phyloP scores from a whole-genome alignment of 108 stramenopile species.

The Fragilaria crotonensis region DNA sequence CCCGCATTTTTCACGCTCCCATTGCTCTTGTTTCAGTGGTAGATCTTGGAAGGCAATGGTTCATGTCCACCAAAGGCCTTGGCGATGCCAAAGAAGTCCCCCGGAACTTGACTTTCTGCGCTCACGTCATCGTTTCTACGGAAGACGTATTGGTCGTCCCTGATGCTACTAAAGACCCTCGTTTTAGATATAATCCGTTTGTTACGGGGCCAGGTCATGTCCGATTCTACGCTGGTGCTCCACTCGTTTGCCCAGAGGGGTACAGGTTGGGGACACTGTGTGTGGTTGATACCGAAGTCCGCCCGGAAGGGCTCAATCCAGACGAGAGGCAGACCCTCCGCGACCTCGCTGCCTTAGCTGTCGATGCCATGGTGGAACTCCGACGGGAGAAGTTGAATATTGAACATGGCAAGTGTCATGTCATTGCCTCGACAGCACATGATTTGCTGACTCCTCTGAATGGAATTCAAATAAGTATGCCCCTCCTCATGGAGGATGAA shows the following conservation, averaged over 20 bases:
- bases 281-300: constrained; percentile 56
- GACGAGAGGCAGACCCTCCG: constrained; percentile 57
- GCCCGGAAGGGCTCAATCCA: constrained; percentile 37
- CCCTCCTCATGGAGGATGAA: constrained; percentile 29
- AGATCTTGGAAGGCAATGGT: constrained; percentile 57
- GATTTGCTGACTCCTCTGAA: constrained; percentile 53
- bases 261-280: constrained; percentile 70
- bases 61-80: constrained; percentile 48
- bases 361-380: constrained; percentile 35
- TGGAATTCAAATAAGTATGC: constrained; percentile 36
- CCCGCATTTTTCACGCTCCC: constrained; percentile 48
- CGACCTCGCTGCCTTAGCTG: constrained; percentile 43
- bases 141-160: constrained; percentile 36
- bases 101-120: constrained; percentile 64
- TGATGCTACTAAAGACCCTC: constrained; percentile 54
- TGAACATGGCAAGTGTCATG: neutral
- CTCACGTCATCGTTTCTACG: constrained; percentile 38
- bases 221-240: constrained; percentile 72
- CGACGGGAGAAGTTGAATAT: constrained; percentile 4
- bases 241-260: constrained; percentile 47
- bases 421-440: constrained; percentile 47
- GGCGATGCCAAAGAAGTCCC: constrained; percentile 46
- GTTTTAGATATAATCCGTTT: constrained; percentile 63
- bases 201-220: constrained; percentile 53
- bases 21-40: constrained; percentile 53